These are phyloP conservation scores for Kazachstania sp. DNA, from an alignment of 1,139 yeast species.

Conservation along the genomic window DNA sequence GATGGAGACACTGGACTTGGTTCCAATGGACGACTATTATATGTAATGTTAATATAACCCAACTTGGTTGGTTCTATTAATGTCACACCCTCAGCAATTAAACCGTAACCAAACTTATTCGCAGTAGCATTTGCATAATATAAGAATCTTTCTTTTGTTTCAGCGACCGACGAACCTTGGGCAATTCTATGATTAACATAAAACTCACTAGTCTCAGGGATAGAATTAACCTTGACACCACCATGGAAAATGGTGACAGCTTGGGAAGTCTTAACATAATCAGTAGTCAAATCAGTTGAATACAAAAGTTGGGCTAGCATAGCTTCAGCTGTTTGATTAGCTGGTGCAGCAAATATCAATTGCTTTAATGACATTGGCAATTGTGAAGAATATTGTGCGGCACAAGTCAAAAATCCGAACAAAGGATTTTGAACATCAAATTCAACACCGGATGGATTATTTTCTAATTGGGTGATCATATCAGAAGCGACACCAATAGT, in stretches of 20 bases:
- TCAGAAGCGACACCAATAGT: constrained; percentile 58
- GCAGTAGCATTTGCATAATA: not conserved
- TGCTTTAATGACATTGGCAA: not conserved
- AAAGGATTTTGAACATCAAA: constrained; percentile 45
- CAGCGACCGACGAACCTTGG: not conserved
- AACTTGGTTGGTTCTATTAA: constrained; percentile 20
- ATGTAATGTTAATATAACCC: constrained; percentile 36
- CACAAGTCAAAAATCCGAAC: constrained; percentile 30
- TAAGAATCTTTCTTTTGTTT: not conserved
- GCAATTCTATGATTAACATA: not conserved
- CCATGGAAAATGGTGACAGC: not conserved
- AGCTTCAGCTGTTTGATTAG: not conserved
- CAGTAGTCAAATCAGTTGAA: not conserved
- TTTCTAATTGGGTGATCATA: constrained; percentile 43
- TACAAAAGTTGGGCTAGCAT: not conserved
- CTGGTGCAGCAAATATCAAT: not conserved
- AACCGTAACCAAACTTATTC: constrained; percentile 44
- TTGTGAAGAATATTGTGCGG: not conserved
- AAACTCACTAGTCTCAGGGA: not conserved
- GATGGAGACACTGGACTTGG: constrained; percentile 49
- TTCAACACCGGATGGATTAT: constrained; percentile 38
- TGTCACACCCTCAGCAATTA: constrained; percentile 26
- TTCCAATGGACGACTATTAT: constrained; percentile 36
- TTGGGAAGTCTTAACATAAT: not conserved
- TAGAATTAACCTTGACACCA: not conserved